Base-by-base conservation (phyloP, 306 rosid genomes). In the Rubus idaeus region DNA sequence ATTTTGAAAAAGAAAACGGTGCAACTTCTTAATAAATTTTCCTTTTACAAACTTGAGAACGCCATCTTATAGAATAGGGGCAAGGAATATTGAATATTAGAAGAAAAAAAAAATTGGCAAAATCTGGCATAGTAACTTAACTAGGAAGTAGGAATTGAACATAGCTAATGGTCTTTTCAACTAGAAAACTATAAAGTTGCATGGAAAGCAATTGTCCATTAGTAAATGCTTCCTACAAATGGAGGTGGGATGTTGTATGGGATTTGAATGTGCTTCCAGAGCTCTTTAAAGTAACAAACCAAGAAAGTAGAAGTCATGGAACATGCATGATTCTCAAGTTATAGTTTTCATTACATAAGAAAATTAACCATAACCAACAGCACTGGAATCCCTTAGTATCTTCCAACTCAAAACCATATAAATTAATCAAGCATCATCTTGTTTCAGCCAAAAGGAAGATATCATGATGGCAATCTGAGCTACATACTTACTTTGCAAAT, bases 401-500 rank as follows among this genome's bases (percentile, higher is more conserved):
- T 0, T 14, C 21, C 42, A 39, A 40, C 65, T 72, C 37, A 71
- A 30, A 40, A 23, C 37, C 39, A 72, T n/a, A 40, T 20, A 11
- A 7, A 64, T 44, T 53, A 58, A 39, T 63, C 42, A 70, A 58
- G 9, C 14, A 56, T 73, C 50, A 77, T 62, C 20, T 50, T 13
- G 40, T 35, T 51, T 42, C 40, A 11, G 14, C 17, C 12, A 40
- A 23, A 72, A 4, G 4, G 55, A 41, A 23, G 23, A 71, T 30
- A 13, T 20, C n/a, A 65, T 45, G 49, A 66, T 56, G 58, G 53
- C 47, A 39, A 75, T 57, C 46, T n/a, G 56, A 63, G 53, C 39
- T 47, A 75, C 4, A 56, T 50, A 47, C 75, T 64, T 90, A 94
- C 98, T 93, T 94, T 72, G 98, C 86, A 86, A 94, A 94, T 76